phyloP scores from a whole-genome alignment of 2,329 filamentous ascomycete species.

The Lachnellula suecica region DNA sequence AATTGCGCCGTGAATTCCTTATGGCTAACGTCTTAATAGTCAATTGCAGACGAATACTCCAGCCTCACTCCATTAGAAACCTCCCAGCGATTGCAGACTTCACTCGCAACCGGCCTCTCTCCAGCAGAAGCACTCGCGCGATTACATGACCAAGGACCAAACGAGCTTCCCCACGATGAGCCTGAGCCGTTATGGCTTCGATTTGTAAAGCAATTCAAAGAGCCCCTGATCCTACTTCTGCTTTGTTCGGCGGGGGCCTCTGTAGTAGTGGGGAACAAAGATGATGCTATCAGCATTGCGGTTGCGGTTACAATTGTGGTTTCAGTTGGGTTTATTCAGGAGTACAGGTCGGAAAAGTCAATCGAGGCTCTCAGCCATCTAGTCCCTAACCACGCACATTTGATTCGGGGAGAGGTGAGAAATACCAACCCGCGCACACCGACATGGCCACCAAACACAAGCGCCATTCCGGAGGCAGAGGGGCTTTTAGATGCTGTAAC shows the following conservation, averaged over 20 bases:
- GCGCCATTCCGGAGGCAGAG: constrained; percentile 23
- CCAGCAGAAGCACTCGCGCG: constrained; percentile 78
- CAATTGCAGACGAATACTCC: constrained; percentile 57
- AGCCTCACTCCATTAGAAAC: constrained; percentile 76
- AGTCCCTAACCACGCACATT: constrained; percentile 91
- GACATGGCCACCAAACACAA: constrained; percentile 48
- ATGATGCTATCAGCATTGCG: constrained; percentile 94
- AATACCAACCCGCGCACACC: constrained; percentile 25
- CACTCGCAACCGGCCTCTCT: constrained; percentile 77
- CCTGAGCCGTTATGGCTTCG: constrained; percentile 94
- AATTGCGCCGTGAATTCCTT: background rate
- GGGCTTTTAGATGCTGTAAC: constrained; percentile 22
- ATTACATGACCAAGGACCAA: constrained; percentile 79
- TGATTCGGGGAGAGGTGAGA: constrained; percentile 61
- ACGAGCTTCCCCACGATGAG: constrained; percentile 91
- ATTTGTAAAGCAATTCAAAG: constrained; percentile 95
- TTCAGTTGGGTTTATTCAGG: constrained; percentile 92
- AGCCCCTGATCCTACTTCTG: constrained; percentile 90
- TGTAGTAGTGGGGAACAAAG: constrained; percentile 86
- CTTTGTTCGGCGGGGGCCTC: constrained; percentile 86
- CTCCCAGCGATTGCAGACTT: constrained; percentile 75
- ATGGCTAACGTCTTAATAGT: constrained; percentile 25
- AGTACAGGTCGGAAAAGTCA: constrained; percentile 96
- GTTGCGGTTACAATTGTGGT: constrained; percentile 97
- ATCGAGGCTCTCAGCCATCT: constrained; percentile 91